Percentiles rank a stretch among this genome's conserved stretches.
Evolutionary conservation across 208 protist species (phyloP).

Genomic region (Trypanosomatidae sp.): DNA sequence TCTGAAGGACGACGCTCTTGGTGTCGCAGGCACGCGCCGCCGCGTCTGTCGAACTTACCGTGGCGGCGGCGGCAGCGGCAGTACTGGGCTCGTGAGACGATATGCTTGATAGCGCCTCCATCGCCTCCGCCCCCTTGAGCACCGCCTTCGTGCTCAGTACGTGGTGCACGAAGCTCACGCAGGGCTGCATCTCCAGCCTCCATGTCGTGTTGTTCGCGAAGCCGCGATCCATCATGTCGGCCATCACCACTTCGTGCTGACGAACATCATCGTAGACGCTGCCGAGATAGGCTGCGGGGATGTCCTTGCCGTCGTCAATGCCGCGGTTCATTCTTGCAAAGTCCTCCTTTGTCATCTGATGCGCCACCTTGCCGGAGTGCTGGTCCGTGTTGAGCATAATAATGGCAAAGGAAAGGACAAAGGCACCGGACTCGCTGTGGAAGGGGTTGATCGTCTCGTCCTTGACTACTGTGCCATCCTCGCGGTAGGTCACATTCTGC

Average conservation of each 20-base stretch:
- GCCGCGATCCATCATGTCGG: conserved; percentile 80
- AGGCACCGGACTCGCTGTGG: conserved; percentile 72
- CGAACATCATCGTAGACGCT: conserved; percentile 94
- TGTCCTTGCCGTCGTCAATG: conserved; percentile 93
- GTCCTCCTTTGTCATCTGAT: conserved; percentile 94
- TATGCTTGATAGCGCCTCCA: conserved; percentile 14
- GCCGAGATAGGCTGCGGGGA: conserved; percentile 89
- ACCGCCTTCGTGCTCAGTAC: background rate
- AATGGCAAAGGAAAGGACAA: conserved; percentile 97
- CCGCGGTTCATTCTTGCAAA: conserved; percentile 96
- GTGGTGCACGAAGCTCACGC: conserved; percentile 18
- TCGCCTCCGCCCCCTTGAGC: conserved; percentile 3
- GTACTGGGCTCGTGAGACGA: conserved; percentile 1
- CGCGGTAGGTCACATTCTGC: conserved; percentile 37
- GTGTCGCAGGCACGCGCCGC: background rate
- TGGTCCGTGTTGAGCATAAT: conserved; percentile 99
- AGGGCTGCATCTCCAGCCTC: conserved; percentile 65
- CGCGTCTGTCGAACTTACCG: background rate
- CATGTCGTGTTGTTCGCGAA: conserved; percentile 86
- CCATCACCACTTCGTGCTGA: conserved; percentile 91
- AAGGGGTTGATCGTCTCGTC: conserved; percentile 79
- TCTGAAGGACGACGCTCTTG: background rate
- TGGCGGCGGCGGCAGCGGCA: background rate
- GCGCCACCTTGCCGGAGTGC: conserved; percentile 93
- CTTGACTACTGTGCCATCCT: conserved; percentile 28